Percentiles rank a stretch among this genome's conserved stretches.
phyloP scores from a whole-genome alignment of 2,329 filamentous ascomycete species.

The Microdochium trichocladiopsis region DNA sequence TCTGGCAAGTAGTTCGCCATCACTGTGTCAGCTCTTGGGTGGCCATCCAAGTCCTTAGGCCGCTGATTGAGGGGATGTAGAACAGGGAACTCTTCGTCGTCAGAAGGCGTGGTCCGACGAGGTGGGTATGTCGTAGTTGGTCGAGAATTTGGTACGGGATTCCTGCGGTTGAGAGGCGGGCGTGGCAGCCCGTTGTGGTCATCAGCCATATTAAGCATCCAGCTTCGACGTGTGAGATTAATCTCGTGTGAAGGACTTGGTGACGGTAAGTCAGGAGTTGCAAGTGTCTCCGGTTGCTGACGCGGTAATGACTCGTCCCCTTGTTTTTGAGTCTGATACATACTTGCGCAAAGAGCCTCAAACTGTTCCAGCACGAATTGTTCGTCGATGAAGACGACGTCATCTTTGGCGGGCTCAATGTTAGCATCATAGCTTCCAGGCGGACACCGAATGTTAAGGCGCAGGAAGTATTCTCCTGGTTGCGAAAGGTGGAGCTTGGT shows the following conservation, averaged over 20 bases:
- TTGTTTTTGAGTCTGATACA: conserved; percentile 27
- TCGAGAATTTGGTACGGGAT: not conserved
- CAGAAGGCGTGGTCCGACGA: not conserved
- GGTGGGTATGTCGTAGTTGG: not conserved
- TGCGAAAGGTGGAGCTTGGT: conserved; percentile 13
- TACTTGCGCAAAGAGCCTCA: conserved; percentile 29
- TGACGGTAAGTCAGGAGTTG: not conserved
- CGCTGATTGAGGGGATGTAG: not conserved
- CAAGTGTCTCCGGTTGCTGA: not conserved
- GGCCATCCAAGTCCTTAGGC: not conserved
- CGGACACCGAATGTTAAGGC: conserved; percentile 56
- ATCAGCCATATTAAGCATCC: not conserved
- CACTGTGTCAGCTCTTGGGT: conserved; percentile 11
- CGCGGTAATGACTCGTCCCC: too few relatives aligned
- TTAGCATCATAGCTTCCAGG: conserved; percentile 63
- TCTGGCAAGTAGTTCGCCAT: conserved; percentile 9
- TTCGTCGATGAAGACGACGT: conserved; percentile 61
- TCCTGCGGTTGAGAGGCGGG: not conserved
- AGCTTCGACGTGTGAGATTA: not conserved
- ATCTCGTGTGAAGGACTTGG: not conserved
- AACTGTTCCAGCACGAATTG: conserved; percentile 35
- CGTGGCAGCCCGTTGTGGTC: not conserved
- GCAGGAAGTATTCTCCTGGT: conserved; percentile 51
- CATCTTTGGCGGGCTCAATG: conserved; percentile 64
- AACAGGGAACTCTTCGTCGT: not conserved